A percentile compares a stretch with the other conserved stretches of the same genome.
Conservation (phyloP, 2,329 filamentous ascomycete genomes). For the Mollisia scopiformis region DNA sequence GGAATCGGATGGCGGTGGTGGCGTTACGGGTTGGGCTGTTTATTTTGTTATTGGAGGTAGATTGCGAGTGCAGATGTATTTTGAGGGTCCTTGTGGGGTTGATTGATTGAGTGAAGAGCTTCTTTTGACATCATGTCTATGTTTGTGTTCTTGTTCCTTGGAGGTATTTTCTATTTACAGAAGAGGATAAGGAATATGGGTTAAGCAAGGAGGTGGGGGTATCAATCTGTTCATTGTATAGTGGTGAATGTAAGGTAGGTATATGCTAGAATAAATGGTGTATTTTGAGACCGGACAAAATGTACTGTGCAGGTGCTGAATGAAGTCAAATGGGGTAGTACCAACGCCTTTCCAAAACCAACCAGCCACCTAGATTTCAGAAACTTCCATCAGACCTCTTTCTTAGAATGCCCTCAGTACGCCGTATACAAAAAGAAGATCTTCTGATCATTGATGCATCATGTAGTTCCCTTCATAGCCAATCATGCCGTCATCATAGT, state of each 20-base stretch:
- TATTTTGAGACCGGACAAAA: background rate
- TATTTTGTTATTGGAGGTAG: background rate
- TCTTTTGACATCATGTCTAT: background rate
- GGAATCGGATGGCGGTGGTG: background rate
- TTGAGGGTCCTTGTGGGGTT: background rate
- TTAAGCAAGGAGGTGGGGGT: background rate
- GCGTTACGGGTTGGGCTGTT: background rate
- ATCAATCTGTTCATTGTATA: background rate
- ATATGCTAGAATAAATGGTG: too few species aligned
- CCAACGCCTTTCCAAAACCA: background rate
- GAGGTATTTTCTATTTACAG: too few species aligned
- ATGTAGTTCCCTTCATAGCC: slow-evolving; percentile 28
- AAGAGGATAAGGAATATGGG: background rate
- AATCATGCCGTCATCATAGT: slow-evolving; percentile 29
- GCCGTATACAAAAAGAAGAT: background rate
- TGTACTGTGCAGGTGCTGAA: background rate
- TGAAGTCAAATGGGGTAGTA: background rate
- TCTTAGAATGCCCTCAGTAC: background rate
- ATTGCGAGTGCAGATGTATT: background rate
- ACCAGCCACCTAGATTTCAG: background rate
- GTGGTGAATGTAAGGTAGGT: background rate
- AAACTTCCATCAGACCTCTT: background rate
- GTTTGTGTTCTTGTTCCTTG: too few species aligned
- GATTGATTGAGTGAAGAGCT: too few species aligned
- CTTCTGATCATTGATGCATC: slow-evolving; percentile 27